These are phyloP conservation scores for Alloteropsis angusta DNA, from an alignment of 202 grass and related monocot genomes.

Conservation along the genomic window DNA sequence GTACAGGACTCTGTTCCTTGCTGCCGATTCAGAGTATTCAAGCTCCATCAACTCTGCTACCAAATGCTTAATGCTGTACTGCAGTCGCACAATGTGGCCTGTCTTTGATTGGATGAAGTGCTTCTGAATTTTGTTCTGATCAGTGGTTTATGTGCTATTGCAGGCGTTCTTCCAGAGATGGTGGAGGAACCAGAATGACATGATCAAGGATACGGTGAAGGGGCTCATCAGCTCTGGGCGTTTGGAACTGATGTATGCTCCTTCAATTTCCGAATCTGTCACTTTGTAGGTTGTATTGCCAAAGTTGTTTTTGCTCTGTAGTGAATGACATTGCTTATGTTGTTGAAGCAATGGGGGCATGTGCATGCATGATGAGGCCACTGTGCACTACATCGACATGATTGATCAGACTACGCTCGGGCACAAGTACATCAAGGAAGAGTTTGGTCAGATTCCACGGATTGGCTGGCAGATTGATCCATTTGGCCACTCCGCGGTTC, in stretches of 20 bases:
- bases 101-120: neutral
- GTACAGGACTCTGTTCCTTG: neutral
- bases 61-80: neutral
- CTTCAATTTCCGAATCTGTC: neutral
- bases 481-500: conserved; percentile 87
- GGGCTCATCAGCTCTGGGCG: conserved; percentile 63
- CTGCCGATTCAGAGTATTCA: neutral
- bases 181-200: conserved; percentile 77
- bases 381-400: conserved; percentile 95
- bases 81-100: neutral
- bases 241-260: conserved; percentile 71
- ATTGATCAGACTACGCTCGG: conserved; percentile 90
- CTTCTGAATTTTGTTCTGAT: neutral
- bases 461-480: conserved; percentile 97
- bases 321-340: conserved; percentile 2
- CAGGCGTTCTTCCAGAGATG: conserved; percentile 94
- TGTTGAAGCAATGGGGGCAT: conserved; percentile 78
- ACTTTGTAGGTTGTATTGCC: neutral
- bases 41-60: neutral
- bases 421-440: conserved; percentile 68
- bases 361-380: conserved; percentile 90
- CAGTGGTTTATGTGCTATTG: neutral
- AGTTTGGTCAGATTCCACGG: conserved; percentile 67
- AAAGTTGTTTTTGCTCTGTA: neutral
- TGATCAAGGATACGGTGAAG: conserved; percentile 65